Evolutionary conservation across 306 rosid species (phyloP).

Genomic region (Dalbergia cultrata): DNA sequence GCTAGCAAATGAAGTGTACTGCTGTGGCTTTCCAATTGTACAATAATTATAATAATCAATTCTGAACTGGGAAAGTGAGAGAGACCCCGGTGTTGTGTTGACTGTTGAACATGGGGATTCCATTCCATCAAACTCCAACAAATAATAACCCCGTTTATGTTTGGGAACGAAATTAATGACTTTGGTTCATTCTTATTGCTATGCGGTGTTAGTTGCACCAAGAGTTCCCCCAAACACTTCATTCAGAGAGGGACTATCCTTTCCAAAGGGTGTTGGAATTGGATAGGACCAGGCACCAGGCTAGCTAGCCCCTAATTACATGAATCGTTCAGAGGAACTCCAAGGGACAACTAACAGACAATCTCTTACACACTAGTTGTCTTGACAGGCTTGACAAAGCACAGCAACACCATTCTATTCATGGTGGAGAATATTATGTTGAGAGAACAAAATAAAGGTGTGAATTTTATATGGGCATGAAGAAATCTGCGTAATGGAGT

Average conservation of each 20-base stretch:
- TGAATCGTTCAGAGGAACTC: conserved; percentile 50
- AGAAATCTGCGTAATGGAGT: not conserved
- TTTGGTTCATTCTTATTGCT: not conserved
- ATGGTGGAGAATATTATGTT: not conserved
- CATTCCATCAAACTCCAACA: no score
- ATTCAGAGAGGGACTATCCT: not conserved
- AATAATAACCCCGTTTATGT: no score
- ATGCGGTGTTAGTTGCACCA: conserved; percentile 14
- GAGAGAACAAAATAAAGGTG: not conserved
- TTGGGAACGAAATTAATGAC: not conserved
- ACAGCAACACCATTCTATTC: not conserved
- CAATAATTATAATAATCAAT: no score
- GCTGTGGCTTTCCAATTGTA: no score
- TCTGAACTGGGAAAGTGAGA: no score
- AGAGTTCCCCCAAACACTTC: conserved; percentile 47
- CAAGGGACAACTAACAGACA: conserved; percentile 40
- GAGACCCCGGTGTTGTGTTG: no score
- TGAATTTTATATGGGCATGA: not conserved
- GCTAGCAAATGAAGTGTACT: no score
- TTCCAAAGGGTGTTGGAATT: not conserved
- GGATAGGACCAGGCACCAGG: no score
- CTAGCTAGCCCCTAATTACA: not conserved
- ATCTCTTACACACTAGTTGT: no score
- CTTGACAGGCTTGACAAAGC: no score
- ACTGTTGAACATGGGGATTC: no score